A percentile compares a stretch with the other conserved stretches of the same genome.
These are phyloP conservation scores for Ambrosia trifida DNA, from an alignment of 129 eudicot species.

Conservation along the genomic window DNA sequence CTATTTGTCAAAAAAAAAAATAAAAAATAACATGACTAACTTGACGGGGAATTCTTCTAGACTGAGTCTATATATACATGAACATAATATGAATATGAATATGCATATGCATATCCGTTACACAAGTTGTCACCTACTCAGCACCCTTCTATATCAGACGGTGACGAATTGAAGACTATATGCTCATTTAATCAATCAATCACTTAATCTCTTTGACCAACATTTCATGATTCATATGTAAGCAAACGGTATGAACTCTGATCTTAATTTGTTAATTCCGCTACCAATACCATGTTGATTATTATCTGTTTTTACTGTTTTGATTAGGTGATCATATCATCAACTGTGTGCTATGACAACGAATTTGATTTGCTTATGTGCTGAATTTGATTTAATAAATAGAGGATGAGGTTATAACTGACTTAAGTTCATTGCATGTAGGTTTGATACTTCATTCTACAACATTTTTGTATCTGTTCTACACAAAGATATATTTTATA, in stretches of 20 bases:
- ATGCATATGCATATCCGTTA: no score
- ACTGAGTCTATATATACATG: background rate
- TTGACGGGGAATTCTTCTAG: background rate
- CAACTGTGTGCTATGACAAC: background rate
- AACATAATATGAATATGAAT: no score
- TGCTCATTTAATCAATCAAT: no score
- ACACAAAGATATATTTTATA: no score
- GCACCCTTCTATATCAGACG: background rate
- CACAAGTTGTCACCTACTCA: background rate
- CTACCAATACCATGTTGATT: background rate
- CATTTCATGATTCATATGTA: slow-evolving; percentile 12
- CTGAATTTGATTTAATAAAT: background rate
- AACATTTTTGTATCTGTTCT: no score
- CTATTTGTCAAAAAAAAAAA: background rate
- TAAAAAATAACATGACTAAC: background rate
- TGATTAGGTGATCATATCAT: background rate
- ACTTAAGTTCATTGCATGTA: background rate
- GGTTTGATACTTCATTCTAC: no score
- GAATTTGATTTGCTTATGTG: background rate
- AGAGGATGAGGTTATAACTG: background rate
- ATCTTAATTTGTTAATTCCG: background rate
- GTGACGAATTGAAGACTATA: background rate
- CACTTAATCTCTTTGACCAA: background rate
- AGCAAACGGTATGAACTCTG: slow-evolving; percentile 5
- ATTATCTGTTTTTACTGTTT: slow-evolving; percentile 7